Evolutionary conservation across 192 early-diverging fungal species (phyloP), one percentile per base, ranked within the genome.

Genomic region (Mortierella claussenii): DNA sequence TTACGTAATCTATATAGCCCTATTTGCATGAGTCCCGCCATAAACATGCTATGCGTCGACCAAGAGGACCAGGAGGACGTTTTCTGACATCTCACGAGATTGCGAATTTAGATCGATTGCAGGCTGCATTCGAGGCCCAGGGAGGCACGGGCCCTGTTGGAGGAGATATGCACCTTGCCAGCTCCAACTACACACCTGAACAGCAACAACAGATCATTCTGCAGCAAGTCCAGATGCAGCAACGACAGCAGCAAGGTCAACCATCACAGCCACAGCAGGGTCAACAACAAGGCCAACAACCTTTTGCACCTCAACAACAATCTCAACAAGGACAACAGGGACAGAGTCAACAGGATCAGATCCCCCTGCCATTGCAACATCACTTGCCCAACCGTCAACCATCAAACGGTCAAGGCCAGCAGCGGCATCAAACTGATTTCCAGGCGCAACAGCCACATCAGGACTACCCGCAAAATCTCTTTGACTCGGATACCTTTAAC

Each of bases 11-110:
- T 23, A 24, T 15, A 7, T 53, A 92, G 86, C 94, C 92, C 9
- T 99, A 99, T 81, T 81, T 97, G 50, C 97, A 99, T 82, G 97
- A 99, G 73, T 96, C 94, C 24, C 88, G 97, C 53, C 97, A 99
- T 56, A 89, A 90, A 45, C 97, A 99, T 78, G 97, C 97, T 4
- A 96, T 99, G 95, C 83, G 95, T 36, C 85, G 97, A 42, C 96
- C 96, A 36, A 86, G 97, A 45, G 97, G 97, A 15, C 96, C 96
- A 2, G 97, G 97, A 24, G 97, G 97, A 11, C 82, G 97, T n/a
- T 99, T 99, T 74, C 81, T 99, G 48, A 95, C 79, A 6, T 71
- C 79, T 9, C 60, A 71, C 3, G 79, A 80, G 45, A 80, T 80
- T 55, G 60, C 69, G 1, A 65, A 80, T n/a, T 32, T 80, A 42